Evolutionary conservation across 345 rosid genomes (phyloP).

Genomic region (Triadica sebifera): DNA sequence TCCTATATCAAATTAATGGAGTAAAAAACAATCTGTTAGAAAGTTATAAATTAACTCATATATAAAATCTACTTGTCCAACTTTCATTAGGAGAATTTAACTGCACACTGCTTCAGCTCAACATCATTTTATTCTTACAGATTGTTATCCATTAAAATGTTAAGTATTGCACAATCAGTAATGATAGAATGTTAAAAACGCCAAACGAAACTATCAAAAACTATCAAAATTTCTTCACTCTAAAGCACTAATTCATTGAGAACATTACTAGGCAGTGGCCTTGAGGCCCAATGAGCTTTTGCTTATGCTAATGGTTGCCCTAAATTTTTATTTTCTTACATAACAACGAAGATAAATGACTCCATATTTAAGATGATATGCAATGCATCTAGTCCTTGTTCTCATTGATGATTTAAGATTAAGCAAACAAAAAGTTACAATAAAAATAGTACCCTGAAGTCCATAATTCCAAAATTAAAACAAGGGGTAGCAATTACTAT

Average conservation of each 20-base stretch:
- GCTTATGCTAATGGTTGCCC: neutral
- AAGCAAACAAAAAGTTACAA: neutral
- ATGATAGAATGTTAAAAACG: neutral
- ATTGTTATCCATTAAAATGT: neutral
- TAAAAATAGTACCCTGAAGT: neutral
- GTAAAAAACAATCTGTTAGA: neutral
- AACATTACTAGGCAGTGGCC: neutral
- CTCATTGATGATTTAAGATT: neutral
- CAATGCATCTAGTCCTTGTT: neutral
- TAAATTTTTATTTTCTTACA: neutral
- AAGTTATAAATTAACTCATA: constrained; percentile 14
- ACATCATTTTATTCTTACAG: neutral
- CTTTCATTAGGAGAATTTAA: neutral
- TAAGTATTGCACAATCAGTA: constrained; percentile 1
- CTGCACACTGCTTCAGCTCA: neutral
- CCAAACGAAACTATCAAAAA: neutral
- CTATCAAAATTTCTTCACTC: neutral
- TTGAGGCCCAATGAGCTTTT: neutral
- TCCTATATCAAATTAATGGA: constrained; percentile 50
- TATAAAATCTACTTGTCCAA: constrained; percentile 3
- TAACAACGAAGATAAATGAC: neutral
- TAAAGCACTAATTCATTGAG: neutral
- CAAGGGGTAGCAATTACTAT: neutral
- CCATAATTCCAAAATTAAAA: neutral
- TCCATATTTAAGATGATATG: neutral